These are phyloP conservation scores for Kluyveromyces dobzhanskii DNA, from an alignment of 805 yeast genomes.

Conservation along the genomic window DNA sequence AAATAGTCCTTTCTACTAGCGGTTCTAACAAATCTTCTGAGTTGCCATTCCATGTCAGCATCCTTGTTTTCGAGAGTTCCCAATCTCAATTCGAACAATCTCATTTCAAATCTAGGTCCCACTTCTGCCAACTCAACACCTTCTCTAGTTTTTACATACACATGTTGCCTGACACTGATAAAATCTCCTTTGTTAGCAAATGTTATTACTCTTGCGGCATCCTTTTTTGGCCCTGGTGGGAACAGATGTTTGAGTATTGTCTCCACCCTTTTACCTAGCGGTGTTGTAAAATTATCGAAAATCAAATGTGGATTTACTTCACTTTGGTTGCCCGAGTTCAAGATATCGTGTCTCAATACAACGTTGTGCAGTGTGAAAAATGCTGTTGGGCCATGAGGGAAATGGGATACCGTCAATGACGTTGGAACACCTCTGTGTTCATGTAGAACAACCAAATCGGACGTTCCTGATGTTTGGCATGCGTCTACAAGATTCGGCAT, in stretches of 20 bases:
- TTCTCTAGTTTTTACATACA: conserved; percentile 82
- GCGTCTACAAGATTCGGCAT: conserved; percentile 79
- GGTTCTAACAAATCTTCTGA: conserved; percentile 87
- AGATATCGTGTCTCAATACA: conserved; percentile 84
- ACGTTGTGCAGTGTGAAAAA: conserved; percentile 92
- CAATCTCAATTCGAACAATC: conserved; percentile 74
- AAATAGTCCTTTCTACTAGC: conserved; percentile 92
- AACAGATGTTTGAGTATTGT: conserved; percentile 79
- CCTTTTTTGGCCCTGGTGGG: conserved; percentile 95
- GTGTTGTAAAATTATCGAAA: conserved; percentile 79
- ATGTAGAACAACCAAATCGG: conserved; percentile 79
- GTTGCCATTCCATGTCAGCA: conserved; percentile 97
- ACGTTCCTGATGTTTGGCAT: conserved; percentile 70
- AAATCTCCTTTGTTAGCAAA: conserved; percentile 87
- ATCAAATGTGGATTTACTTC: conserved; percentile 92
- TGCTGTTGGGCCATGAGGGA: conserved; percentile 97
- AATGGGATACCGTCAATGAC: conserved; percentile 82
- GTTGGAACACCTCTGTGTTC: conserved; percentile 99
- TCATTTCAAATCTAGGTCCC: conserved; percentile 98
- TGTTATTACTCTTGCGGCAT: conserved; percentile 84
- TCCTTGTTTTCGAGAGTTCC: conserved; percentile 94
- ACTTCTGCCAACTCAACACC: conserved; percentile 89
- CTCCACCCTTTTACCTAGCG: conserved; percentile 74
- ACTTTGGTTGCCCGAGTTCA: conserved; percentile 76
- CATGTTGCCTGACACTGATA: conserved; percentile 91